Evolutionary conservation across 352 stramenopile genomes (phyloP).

Genomic region (Pilasporangium apinafurcum): DNA sequence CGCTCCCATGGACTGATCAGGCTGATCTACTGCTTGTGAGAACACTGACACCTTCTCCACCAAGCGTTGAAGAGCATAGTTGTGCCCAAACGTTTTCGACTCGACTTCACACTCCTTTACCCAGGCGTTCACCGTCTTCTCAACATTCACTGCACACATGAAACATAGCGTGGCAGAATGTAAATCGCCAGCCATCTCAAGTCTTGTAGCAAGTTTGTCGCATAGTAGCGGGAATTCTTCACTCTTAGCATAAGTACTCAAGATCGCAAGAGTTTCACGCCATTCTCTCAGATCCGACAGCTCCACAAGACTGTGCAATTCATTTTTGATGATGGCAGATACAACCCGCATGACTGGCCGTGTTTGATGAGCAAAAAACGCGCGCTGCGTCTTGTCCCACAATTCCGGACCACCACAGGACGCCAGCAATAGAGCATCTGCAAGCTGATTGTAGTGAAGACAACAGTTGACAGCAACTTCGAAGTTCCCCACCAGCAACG

Average conservation of each 20-base stretch:
- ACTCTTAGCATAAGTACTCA: slow-evolving; percentile 96
- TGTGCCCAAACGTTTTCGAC: slow-evolving; percentile 49
- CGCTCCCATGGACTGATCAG: slow-evolving; percentile 77
- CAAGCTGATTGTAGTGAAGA: slow-evolving; percentile 93
- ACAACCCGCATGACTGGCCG: slow-evolving; percentile 95
- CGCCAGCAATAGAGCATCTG: slow-evolving; percentile 93
- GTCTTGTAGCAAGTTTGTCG: slow-evolving; percentile 87
- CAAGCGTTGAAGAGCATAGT: slow-evolving; percentile 91
- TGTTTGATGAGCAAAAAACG: slow-evolving; percentile 90
- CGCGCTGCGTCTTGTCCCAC: slow-evolving; percentile 93
- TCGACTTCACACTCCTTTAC: slow-evolving; percentile 89
- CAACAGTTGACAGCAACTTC: slow-evolving; percentile 97
- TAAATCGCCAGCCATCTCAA: slow-evolving; percentile 89
- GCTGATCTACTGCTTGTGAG: slow-evolving; percentile 78
- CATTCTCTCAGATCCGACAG: slow-evolving; percentile 92
- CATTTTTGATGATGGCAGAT: slow-evolving; percentile 94
- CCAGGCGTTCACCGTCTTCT: slow-evolving; percentile 83
- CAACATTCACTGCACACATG: slow-evolving; percentile 94
- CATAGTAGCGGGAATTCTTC: slow-evolving; percentile 96
- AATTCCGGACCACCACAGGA: slow-evolving; percentile 92
- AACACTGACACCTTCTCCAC: slow-evolving; percentile 97
- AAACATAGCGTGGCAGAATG: slow-evolving; percentile 94
- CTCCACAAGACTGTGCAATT: slow-evolving; percentile 80
- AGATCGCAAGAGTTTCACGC: slow-evolving; percentile 96
- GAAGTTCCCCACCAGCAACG: slow-evolving; percentile 97